A percentile compares a stretch with the other conserved stretches of the same genome.
Evolutionary conservation across 371 early-diverging fungal species (phyloP).

Genomic region (Cladochytrium tenue): DNA sequence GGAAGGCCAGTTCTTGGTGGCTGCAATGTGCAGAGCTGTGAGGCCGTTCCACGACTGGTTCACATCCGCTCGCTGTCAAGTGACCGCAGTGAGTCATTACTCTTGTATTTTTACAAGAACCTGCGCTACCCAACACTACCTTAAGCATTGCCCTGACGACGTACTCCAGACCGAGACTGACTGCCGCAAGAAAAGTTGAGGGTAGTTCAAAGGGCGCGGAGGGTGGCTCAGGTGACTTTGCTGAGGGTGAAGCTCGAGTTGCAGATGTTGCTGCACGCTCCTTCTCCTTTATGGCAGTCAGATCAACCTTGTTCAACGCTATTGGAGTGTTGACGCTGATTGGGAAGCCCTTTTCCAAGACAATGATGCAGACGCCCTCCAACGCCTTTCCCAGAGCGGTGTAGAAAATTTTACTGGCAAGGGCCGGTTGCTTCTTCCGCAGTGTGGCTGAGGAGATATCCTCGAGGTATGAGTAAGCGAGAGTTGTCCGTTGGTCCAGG

Average conservation of each 20-base stretch:
- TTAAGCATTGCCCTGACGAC: slow-evolving; percentile 48
- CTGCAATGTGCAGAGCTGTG: slow-evolving; percentile 67
- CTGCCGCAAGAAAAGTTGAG: slow-evolving; percentile 44
- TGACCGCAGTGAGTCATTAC: not conserved
- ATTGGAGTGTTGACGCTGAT: slow-evolving; percentile 48
- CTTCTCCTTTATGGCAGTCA: slow-evolving; percentile 5
- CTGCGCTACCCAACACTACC: slow-evolving; percentile 20
- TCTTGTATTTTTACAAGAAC: too few relatives aligned
- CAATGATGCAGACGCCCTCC: slow-evolving; percentile 46
- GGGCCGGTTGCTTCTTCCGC: slow-evolving; percentile 35
- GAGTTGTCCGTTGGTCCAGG: slow-evolving; percentile 21
- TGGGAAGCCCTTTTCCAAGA: slow-evolving; percentile 58
- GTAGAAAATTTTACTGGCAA: slow-evolving; percentile 42
- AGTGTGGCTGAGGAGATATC: slow-evolving; percentile 31
- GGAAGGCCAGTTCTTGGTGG: slow-evolving; percentile 58
- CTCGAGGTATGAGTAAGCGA: slow-evolving; percentile 26
- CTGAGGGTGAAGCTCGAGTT: not conserved
- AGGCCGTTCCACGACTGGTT: slow-evolving; percentile 51
- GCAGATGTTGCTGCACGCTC: not conserved
- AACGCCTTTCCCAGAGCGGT: slow-evolving; percentile 43
- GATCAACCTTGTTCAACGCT: slow-evolving; percentile 12
- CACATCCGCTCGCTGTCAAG: slow-evolving; percentile 34
- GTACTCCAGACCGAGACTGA: slow-evolving; percentile 43
- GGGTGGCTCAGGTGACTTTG: not conserved
- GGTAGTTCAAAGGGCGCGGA: slow-evolving; percentile 36